These are phyloP conservation scores for Boletellus sp. DNA, from an alignment of 1,284 basidiomycete species.

Conservation along the genomic window DNA sequence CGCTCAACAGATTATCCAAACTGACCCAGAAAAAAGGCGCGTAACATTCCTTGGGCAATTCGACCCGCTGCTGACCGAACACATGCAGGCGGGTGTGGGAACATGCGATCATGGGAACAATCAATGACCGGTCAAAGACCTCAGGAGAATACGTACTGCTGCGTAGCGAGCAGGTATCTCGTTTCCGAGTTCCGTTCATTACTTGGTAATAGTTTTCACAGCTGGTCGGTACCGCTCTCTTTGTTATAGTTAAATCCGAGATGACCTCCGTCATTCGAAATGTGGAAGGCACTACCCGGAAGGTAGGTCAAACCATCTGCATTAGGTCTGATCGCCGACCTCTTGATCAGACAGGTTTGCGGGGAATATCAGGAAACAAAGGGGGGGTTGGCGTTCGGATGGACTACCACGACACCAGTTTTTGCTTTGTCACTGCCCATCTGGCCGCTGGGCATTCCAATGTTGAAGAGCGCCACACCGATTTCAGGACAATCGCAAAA, in stretches of 20 bases:
- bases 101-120: constrained; percentile 72
- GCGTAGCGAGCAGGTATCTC: constrained; percentile 81
- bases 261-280: constrained; percentile 79
- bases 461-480: constrained; percentile 86
- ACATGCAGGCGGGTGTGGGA: constrained; percentile 80
- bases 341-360: constrained; percentile 77
- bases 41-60: background rate
- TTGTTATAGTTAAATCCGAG: constrained; percentile 80
- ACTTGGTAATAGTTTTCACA: constrained; percentile 32
- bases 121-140: constrained; percentile 67
- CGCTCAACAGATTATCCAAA: constrained; percentile 93
- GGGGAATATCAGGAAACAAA: constrained; percentile 98
- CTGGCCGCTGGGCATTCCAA: constrained; percentile 92
- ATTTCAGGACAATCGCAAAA: constrained; percentile 84
- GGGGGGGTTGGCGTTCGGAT: constrained; percentile 92
- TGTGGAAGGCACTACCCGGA: constrained; percentile 89
- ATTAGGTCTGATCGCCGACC: constrained; percentile 1
- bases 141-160: constrained; percentile 80
- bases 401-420: constrained; percentile 84
- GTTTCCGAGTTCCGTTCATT: background rate
- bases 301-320: constrained; percentile 46
- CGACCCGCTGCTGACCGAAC: background rate
- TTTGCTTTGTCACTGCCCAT: constrained; percentile 96
- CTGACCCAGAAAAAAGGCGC: constrained; percentile 91
- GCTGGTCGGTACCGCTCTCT: constrained; percentile 92